phyloP scores from a whole-genome alignment of 768 basidiomycete genomes.

The Boletellus ananiceps region DNA sequence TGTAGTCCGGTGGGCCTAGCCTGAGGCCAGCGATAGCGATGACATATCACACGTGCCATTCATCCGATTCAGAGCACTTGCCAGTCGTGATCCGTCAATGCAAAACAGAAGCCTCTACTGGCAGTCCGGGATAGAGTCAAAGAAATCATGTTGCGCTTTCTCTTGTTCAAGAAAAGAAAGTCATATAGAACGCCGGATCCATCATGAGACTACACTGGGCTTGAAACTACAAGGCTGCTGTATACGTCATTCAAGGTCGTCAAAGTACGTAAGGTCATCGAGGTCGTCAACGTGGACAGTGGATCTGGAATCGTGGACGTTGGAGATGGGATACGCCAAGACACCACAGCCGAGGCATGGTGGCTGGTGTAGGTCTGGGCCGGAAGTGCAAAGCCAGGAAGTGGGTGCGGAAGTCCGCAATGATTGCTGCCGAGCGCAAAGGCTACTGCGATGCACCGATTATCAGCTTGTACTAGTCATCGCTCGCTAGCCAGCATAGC shows the following conservation, averaged over 20 bases:
- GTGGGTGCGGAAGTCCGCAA: slow-evolving; percentile 19
- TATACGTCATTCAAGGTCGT: slow-evolving; percentile 14
- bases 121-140: too few relatives aligned
- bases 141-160: too few relatives aligned
- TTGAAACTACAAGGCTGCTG: slow-evolving; percentile 2
- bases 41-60: too few relatives aligned
- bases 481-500: slow-evolving; percentile 57
- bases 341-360: slow-evolving; percentile 11
- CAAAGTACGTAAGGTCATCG: slow-evolving; percentile 27
- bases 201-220: not conserved
- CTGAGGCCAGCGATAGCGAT: too few relatives aligned
- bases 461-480: slow-evolving; percentile 12
- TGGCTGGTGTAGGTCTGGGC: slow-evolving; percentile 18
- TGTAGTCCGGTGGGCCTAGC: too few relatives aligned
- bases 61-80: too few relatives aligned
- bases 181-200: slow-evolving; percentile 7
- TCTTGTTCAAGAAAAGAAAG: not conserved
- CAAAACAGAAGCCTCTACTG: too few relatives aligned
- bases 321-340: slow-evolving; percentile 9
- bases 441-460: slow-evolving; percentile 18
- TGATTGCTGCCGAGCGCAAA: slow-evolving; percentile 20
- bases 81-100: too few relatives aligned
- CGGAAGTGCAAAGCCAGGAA: slow-evolving; percentile 16
- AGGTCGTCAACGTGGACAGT: slow-evolving; percentile 18
- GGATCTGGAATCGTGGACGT: slow-evolving; percentile 13